Percentiles rank a stretch among this genome's conserved stretches.
phyloP scores from a whole-genome alignment of 2,329 filamentous ascomycete genomes.

The Teratosphaeria viscida region DNA sequence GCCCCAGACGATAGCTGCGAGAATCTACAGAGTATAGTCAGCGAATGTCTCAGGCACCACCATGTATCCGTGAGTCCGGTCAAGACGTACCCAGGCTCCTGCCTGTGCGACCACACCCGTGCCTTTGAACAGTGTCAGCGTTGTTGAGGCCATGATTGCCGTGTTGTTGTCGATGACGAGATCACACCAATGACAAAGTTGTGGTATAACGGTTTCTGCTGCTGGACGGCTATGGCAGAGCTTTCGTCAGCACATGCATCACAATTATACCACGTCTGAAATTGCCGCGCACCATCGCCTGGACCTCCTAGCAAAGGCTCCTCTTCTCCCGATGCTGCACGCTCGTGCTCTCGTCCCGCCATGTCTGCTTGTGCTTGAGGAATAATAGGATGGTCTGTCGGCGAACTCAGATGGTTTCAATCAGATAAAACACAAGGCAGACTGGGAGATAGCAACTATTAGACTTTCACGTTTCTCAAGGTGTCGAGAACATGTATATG shows the following conservation, averaged over 20 bases:
- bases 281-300: constrained; percentile 51
- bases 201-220: constrained; percentile 51
- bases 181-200: constrained; percentile 65
- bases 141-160: neutral
- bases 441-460: neutral
- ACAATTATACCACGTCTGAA: neutral
- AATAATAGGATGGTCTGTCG: neutral
- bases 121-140: constrained; percentile 40
- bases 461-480: neutral
- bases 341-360: constrained; percentile 39
- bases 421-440: neutral
- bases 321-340: constrained; percentile 40
- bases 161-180: neutral
- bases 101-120: constrained; percentile 72
- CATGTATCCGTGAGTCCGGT: too few relatives aligned
- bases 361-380: constrained; percentile 26
- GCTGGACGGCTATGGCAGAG: constrained; percentile 37
- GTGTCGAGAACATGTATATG: neutral
- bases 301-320: constrained; percentile 61
- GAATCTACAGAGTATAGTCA: too few relatives aligned
- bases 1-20: constrained; percentile 67
- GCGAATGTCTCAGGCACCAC: too few relatives aligned
- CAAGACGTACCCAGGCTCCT: constrained; percentile 54
- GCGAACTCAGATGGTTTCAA: neutral
- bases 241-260: neutral